Percentiles rank a stretch among this genome's conserved stretches.
Conservation (phyloP, 1,284 basidiomycete genomes). For the Sanghuangporus baumii region DNA sequence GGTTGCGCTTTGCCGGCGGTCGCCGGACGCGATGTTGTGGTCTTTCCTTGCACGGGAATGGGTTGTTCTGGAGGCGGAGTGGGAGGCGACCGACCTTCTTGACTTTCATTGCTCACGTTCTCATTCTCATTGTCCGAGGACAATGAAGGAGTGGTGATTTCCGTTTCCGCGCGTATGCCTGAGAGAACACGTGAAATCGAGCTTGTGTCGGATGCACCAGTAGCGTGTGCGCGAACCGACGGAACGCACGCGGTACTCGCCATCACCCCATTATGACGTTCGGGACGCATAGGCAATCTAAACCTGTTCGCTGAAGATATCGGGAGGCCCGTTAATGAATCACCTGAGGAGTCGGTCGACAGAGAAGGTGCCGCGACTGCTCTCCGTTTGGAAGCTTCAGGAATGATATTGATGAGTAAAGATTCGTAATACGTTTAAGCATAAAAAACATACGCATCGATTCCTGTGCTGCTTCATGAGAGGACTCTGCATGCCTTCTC, state of each 20-base stretch:
- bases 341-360: background rate
- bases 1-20: background rate
- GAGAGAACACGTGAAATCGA: background rate
- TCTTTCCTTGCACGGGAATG: background rate
- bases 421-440: background rate
- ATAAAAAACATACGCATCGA: constrained; percentile 2
- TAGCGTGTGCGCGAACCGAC: background rate
- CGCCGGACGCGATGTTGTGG: background rate
- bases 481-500: background rate
- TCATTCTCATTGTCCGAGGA: constrained; percentile 50
- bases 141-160: constrained; percentile 54
- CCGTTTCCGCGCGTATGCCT: constrained; percentile 19
- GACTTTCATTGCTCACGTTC: constrained; percentile 3
- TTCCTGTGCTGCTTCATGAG: background rate
- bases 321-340: background rate
- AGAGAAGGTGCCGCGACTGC: background rate
- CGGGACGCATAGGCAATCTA: background rate
- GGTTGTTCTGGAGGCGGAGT: constrained; percentile 18
- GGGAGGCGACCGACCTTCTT: constrained; percentile 18
- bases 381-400: constrained; percentile 8
- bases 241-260: background rate
- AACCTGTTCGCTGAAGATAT: background rate
- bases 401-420: background rate
- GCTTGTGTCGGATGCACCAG: background rate
- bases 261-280: background rate